Percentiles rank a stretch among this genome's conserved stretches.
These are phyloP conservation scores for Rhizodiscina lignyota DNA, from an alignment of 495 filamentous ascomycete genomes.

Conservation along the genomic window DNA sequence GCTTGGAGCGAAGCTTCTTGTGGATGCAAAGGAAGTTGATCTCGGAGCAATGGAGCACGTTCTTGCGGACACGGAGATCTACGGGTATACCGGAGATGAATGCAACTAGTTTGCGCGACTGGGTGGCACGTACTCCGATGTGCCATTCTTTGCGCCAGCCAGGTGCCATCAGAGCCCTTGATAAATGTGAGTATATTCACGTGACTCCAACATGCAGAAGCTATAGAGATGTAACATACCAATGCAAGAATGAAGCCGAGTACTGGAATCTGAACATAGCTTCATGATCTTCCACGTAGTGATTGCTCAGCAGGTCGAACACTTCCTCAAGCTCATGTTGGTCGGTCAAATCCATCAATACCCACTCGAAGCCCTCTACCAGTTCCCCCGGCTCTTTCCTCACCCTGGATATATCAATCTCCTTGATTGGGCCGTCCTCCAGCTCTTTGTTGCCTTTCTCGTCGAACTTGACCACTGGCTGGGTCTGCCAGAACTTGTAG, in stretches of 20 bases:
- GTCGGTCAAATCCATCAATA: constrained; percentile 69
- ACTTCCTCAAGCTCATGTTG: constrained; percentile 49
- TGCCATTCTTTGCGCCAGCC: constrained; percentile 97
- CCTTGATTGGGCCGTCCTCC: constrained; percentile 48
- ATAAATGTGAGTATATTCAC: constrained; percentile 12
- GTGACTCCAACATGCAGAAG: constrained; percentile 1
- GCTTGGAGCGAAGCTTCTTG: constrained; percentile 89
- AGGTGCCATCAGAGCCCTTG: constrained; percentile 77
- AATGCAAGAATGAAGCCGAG: constrained; percentile 71
- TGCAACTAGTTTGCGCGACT: constrained; percentile 69
- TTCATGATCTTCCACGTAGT: constrained; percentile 93
- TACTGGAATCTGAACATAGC: constrained; percentile 97
- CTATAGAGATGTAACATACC: constrained; percentile 33
- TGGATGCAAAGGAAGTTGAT: constrained; percentile 97
- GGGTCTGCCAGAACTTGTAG: constrained; percentile 97
- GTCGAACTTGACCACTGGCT: constrained; percentile 72
- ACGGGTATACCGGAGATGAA: constrained; percentile 90
- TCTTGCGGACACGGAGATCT: constrained; percentile 59
- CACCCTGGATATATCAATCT: constrained; percentile 58
- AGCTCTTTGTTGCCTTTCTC: too few species aligned
- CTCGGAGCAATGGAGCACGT: constrained; percentile 61
- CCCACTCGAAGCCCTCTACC: constrained; percentile 79
- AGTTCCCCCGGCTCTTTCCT: constrained; percentile 47
- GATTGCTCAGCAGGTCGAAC: constrained; percentile 71
- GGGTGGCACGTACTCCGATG: constrained; percentile 67